Conservation (phyloP, 208 protist species). For the Acanthamoeba quina region DNA sequence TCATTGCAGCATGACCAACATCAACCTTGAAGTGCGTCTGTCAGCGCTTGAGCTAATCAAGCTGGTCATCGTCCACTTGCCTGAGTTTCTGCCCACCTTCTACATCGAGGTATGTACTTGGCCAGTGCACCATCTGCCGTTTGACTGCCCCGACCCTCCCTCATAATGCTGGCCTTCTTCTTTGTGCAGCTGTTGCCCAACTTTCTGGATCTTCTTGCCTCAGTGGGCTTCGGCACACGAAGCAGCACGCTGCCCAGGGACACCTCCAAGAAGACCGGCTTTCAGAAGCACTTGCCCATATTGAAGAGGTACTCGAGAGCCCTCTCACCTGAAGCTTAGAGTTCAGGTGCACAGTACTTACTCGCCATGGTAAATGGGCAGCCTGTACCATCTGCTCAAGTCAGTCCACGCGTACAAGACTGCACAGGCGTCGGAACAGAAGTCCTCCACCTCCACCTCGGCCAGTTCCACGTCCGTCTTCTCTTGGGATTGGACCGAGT, state of each 20-base stretch:
- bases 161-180: not conserved
- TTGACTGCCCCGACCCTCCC: too few relatives aligned
- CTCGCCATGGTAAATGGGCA: not conserved
- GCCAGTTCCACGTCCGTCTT: not conserved
- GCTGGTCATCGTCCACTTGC: constrained; percentile 39
- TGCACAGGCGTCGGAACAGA: not conserved
- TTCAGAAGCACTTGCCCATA: constrained; percentile 43
- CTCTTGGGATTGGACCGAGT: constrained; percentile 43
- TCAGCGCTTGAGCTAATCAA: constrained; percentile 41
- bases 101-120: constrained; percentile 11
- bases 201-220: constrained; percentile 29
- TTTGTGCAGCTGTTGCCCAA: constrained; percentile 23
- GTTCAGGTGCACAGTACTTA: not conserved
- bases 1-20: constrained; percentile 40
- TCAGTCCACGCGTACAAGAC: constrained; percentile 17
- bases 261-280: constrained; percentile 60
- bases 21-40: constrained; percentile 58
- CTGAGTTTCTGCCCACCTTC: constrained; percentile 43
- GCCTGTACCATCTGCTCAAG: constrained; percentile 52
- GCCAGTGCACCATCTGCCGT: too few relatives aligned
- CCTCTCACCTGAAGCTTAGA: not conserved
- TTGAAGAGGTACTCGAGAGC: not conserved
- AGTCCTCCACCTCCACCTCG: not conserved
- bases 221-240: constrained; percentile 46
- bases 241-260: constrained; percentile 38